Base-by-base conservation (phyloP, 306 rosid genomes). In the Pterocarpus macrocarpus region DNA sequence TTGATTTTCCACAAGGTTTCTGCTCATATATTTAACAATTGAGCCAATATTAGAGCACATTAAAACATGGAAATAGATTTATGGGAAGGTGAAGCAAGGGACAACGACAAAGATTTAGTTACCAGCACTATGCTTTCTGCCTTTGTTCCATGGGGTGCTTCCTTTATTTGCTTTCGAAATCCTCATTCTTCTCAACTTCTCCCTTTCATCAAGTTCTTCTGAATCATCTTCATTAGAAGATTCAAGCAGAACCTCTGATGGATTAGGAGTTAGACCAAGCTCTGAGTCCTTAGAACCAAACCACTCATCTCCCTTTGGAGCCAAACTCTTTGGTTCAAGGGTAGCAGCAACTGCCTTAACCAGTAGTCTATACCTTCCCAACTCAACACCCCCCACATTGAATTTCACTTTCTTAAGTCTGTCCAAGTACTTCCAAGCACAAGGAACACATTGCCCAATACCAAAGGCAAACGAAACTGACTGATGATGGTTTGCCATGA, bases 41-140 rank as follows among this genome's bases (percentile, higher is more conserved):
- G 50, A 72, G 78, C 64, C 34, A 17, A 69, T 3, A 41, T 35
- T 71, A 79, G 68, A 65, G 13, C 72, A 67, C 56, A 55, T 69
- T 10, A 69, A 52, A 47, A 33, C 35, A 63, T 59, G 44, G 64
- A n/a, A 63, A 7, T 13, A 79, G 59, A 9, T 39, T n/a, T 69
- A 8, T 47, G 62, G 58, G 49, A 32, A 73, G 77, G 69, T 38
- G 55, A 76, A 32, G 76, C 50, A 64, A 75, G 62, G 79, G n/a
- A 36, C 57, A 15, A 75, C 4, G 34, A 16, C 28, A 53, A 35
- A 43, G 30, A 8, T 58, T 30, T 55, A 65, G 44, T 81, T 85
- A 92, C 93, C 97, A 62, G 95, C 84, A 87, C 88, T 92, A 83
- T 90, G 97, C 88, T 90, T 92, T 66, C 85, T 89, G 78, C 97